Conservation (phyloP, 352 stramenopile genomes). For the Globisporangium polare region DNA sequence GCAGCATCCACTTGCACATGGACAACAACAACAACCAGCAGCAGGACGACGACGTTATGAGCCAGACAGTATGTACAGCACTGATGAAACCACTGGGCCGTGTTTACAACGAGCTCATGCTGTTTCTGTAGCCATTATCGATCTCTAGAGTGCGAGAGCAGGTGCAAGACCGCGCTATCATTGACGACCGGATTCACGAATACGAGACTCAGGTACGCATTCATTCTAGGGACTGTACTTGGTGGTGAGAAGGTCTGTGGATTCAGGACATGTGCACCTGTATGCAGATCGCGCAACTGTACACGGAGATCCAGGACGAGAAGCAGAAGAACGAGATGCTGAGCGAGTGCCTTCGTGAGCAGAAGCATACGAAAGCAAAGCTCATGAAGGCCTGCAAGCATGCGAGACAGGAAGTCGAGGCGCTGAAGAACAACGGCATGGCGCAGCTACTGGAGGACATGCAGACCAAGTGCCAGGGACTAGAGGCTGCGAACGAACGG, state of each 20-base stretch:
- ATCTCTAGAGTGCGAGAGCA: constrained; percentile 35
- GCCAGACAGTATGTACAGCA: neutral
- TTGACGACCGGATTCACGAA: constrained; percentile 56
- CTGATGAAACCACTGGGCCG: neutral
- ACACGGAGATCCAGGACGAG: constrained; percentile 65
- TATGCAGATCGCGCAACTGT: constrained; percentile 49
- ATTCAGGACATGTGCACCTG: neutral
- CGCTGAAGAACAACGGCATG: constrained; percentile 53
- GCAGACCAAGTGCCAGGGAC: constrained; percentile 38
- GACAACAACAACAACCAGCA: constrained; percentile 4
- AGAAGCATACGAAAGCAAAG: constrained; percentile 68
- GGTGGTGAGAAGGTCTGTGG: neutral
- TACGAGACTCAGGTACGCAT: constrained; percentile 59
- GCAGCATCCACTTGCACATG: constrained; percentile 42
- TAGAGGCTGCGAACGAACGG: constrained; percentile 48
- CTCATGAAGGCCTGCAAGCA: constrained; percentile 72
- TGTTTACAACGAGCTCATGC: neutral
- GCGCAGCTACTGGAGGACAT: constrained; percentile 68
- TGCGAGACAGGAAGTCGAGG: constrained; percentile 56
- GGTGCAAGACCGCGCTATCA: constrained; percentile 20
- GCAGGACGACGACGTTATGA: constrained; percentile 12
- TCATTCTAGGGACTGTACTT: neutral
- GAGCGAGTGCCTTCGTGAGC: constrained; percentile 53
- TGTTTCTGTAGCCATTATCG: constrained; percentile 26
- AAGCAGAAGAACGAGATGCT: constrained; percentile 73